Conservation (phyloP, 805 yeast genomes). For the Cyberlindnera maclurae region DNA sequence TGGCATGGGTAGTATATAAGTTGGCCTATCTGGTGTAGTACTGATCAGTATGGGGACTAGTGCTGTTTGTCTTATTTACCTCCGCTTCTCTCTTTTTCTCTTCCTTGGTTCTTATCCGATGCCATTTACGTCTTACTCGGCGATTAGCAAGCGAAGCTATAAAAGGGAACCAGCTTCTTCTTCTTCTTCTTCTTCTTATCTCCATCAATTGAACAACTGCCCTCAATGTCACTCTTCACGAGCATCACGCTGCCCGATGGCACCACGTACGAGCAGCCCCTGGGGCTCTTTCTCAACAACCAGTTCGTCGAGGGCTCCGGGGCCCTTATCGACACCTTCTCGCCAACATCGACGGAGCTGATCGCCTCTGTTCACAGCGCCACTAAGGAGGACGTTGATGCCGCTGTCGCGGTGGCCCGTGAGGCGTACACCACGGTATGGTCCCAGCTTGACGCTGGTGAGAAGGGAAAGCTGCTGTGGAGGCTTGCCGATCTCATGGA, state of each 20-base stretch:
- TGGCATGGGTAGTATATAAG: too few relatives aligned
- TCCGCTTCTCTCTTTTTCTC: too few relatives aligned
- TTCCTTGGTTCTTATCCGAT: too few relatives aligned
- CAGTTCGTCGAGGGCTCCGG: conserved; percentile 70
- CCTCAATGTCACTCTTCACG: background rate
- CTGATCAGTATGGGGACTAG: too few relatives aligned
- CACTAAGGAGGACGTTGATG: conserved; percentile 16
- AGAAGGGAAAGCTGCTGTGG: conserved; percentile 44
- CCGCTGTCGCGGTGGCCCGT: conserved; percentile 38
- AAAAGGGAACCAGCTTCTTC: too few relatives aligned
- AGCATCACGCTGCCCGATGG: conserved; percentile 60
- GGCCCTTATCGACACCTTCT: conserved; percentile 42
- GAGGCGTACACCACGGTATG: conserved; percentile 56
- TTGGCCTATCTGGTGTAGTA: too few relatives aligned
- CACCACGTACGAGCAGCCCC: conserved; percentile 62
- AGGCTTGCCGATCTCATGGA: conserved; percentile 67
- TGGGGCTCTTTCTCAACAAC: conserved; percentile 84
- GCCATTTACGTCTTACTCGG: too few relatives aligned
- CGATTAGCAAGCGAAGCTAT: too few relatives aligned
- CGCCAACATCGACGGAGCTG: conserved; percentile 56
- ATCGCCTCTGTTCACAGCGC: conserved; percentile 33
- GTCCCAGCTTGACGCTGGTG: conserved; percentile 55
- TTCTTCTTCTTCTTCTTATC: too few relatives aligned
- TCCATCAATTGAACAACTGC: too few relatives aligned
- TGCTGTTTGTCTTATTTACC: too few relatives aligned